These are phyloP conservation scores for Monosporascus sp. DNA, from an alignment of 2,329 filamentous ascomycete genomes.

Conservation along the genomic window DNA sequence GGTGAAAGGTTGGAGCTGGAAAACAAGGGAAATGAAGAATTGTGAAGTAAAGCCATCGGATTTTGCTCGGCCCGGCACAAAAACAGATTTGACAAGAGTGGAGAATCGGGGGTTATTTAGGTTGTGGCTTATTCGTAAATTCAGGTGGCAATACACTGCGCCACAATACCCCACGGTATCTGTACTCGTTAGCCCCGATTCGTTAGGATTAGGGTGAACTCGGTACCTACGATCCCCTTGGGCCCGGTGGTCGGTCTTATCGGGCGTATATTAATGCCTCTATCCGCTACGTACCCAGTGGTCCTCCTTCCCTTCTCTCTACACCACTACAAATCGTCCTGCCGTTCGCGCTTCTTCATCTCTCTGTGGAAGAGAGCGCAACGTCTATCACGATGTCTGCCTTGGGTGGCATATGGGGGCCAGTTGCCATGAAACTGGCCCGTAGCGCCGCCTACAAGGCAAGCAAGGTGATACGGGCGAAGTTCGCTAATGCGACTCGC, in stretches of 20 bases:
- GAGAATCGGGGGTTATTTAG: conserved; percentile 3
- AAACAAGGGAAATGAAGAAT: conserved; percentile 7
- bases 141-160: too few species aligned
- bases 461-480: conserved; percentile 46
- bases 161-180: too few species aligned
- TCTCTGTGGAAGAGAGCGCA: conserved; percentile 16
- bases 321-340: conserved; percentile 6
- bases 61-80: too few species aligned
- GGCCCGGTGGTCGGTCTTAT: neutral
- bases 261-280: neutral
- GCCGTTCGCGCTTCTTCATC: conserved; percentile 1
- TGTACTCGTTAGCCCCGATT: too few species aligned
- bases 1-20: conserved; percentile 1
- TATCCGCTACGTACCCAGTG: neutral
- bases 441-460: conserved; percentile 48
- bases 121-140: too few species aligned
- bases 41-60: neutral
- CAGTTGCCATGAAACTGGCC: conserved; percentile 50
- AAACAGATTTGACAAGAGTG: conserved; percentile 1
- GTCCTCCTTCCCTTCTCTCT: conserved; percentile 1
- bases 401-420: conserved; percentile 52
- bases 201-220: too few species aligned
- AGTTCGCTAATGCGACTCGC: conserved; percentile 40
- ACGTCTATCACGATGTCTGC: conserved; percentile 45
- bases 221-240: neutral